Evolutionary conservation across 805 yeast species (phyloP), one percentile per base, ranked within the genome.

Genomic region (Starmerella bombi): DNA sequence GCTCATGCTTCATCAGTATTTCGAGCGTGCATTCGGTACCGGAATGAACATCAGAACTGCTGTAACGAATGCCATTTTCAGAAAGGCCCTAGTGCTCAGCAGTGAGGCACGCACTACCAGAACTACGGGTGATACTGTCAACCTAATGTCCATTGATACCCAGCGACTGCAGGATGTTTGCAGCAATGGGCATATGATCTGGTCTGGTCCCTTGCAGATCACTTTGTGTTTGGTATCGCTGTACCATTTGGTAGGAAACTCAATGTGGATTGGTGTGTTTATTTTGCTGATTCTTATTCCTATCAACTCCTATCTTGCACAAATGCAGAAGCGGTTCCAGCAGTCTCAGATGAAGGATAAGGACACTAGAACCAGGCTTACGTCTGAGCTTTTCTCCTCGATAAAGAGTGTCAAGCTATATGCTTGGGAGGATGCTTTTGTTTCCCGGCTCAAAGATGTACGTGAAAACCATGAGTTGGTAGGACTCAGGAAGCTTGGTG

Each of bases 141-240:
- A 86, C 56, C 67, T 86, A 53, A 84, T 86, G 95, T 77, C 94
- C 39, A 94, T 86, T 34, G 97, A 86, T 62, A 77, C 85, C 3
- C 93, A 81, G 61, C 74, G 94, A 62, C 64, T 86, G 42, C 93
- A 82, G 58, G 94, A 82, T 50, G 66, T 84, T 41, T 72, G 80
- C 19, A 85, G 81, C 57, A 74, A 77, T 59, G 72, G 85, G 47
- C 79, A 82, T 52, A 68, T 83, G 40, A 66, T 82, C 37, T 84
- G 94, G 93, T 83, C 94, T 1, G 94, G 94, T 36, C 96, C 96
- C 1, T 80, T 85, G 62, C 94, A 86, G 61, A 75, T 86, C 50
- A 54, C 69, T 19, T 61, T 86, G 42, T 84, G 96, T 66, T 66
- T 86, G 46, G 59, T 69, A 33, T 77, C 91, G 1, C 66, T 86